phyloP scores from a whole-genome alignment of 495 filamentous ascomycete species.

The Neurospora sp. region DNA sequence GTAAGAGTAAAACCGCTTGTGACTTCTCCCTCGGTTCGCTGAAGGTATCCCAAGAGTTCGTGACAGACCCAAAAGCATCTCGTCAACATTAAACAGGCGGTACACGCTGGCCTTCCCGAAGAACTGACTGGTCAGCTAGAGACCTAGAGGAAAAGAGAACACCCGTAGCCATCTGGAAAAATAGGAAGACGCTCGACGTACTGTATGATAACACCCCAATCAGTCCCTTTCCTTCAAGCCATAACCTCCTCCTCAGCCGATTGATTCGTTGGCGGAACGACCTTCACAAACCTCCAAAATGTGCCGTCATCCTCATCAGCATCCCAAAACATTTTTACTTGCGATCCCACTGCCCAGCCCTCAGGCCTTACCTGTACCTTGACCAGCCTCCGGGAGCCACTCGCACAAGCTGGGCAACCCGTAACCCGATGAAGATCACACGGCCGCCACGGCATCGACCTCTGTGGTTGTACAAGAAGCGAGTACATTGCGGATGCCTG shows the following conservation, averaged over 20 bases:
- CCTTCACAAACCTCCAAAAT: background rate
- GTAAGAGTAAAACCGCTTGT: background rate
- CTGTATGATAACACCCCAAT: background rate
- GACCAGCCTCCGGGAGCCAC: background rate
- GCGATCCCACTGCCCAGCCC: background rate
- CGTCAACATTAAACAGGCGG: background rate
- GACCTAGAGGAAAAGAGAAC: background rate
- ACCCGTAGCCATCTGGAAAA: background rate
- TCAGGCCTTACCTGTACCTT: background rate
- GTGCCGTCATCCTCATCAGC: background rate
- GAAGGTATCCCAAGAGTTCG: background rate
- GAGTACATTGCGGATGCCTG: background rate
- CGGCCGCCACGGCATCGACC: background rate
- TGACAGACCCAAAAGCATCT: background rate
- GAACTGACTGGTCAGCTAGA: background rate
- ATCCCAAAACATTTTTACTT: background rate
- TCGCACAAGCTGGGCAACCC: background rate
- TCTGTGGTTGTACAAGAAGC: background rate
- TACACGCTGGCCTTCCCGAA: background rate
- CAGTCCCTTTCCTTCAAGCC: background rate
- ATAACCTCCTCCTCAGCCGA: background rate
- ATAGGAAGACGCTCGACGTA: background rate
- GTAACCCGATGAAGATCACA: background rate
- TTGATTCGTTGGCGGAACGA: background rate
- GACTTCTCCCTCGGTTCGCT: background rate